phyloP scores from a whole-genome alignment of 768 basidiomycete genomes.

The Termitomyces sp. region DNA sequence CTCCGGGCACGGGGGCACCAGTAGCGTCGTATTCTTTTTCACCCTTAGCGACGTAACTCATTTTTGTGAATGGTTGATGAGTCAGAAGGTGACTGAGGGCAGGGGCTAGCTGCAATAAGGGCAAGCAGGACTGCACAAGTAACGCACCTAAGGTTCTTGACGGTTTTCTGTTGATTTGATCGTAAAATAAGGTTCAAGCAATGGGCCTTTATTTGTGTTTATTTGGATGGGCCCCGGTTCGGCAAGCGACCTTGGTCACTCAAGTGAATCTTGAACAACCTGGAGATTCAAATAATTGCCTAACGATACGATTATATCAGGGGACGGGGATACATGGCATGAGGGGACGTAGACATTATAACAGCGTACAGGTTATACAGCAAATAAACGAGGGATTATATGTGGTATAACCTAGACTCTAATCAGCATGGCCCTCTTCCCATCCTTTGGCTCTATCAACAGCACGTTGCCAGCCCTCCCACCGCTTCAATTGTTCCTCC shows the following conservation, averaged over 20 bases:
- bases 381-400: not conserved
- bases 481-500: conserved; percentile 54
- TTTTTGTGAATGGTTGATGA: conserved; percentile 47
- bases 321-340: not conserved
- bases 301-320: not conserved
- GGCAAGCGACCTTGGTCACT: too few species aligned
- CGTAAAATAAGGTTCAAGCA: conserved; percentile 32
- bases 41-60: conserved; percentile 99
- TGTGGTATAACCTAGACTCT: not conserved
- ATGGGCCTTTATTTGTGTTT: conserved; percentile 1
- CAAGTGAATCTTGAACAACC: too few species aligned
- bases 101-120: conserved; percentile 4
- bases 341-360: not conserved
- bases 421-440: conserved; percentile 51
- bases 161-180: conserved; percentile 35
- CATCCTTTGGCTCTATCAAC: conserved; percentile 81
- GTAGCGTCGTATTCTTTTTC: conserved; percentile 97
- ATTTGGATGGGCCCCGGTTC: conserved; percentile 1
- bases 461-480: conserved; percentile 84
- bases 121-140: not conserved
- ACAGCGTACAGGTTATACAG: not conserved
- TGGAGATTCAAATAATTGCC: not conserved
- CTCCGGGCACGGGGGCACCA: conserved; percentile 75
- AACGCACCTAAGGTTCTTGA: conserved; percentile 36
- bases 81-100: conserved; percentile 74